Percentiles rank a stretch among this genome's conserved stretches.
Conservation (phyloP, 2,329 filamentous ascomycete species). For the Teratosphaeria nubilosa region DNA sequence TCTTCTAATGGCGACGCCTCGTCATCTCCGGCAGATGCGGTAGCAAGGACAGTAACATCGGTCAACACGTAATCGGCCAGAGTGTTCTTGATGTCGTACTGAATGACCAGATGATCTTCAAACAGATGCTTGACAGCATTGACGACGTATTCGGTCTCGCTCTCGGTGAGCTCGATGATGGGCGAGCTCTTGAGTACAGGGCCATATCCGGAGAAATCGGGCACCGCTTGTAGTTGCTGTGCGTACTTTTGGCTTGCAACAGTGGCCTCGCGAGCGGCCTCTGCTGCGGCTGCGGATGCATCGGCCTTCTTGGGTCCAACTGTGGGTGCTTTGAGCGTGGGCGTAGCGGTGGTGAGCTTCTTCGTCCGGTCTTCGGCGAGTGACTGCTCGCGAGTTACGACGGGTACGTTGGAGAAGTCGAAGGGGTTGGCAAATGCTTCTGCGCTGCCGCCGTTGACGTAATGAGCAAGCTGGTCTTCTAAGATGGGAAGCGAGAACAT, state of each 20-base stretch:
- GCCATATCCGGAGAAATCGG: constrained; percentile 84
- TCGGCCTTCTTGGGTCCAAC: constrained; percentile 64
- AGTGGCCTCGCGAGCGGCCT: constrained; percentile 60
- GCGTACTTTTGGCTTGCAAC: constrained; percentile 81
- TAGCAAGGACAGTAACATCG: constrained; percentile 74
- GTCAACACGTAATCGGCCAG: constrained; percentile 82
- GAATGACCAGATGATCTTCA: constrained; percentile 90
- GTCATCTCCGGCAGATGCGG: constrained; percentile 76
- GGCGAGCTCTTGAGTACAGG: constrained; percentile 82
- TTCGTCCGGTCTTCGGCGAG: constrained; percentile 93
- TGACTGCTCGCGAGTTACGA: constrained; percentile 91
- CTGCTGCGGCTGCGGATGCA: constrained; percentile 61
- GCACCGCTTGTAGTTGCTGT: constrained; percentile 76
- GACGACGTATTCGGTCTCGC: constrained; percentile 95
- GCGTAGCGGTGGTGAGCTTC: constrained; percentile 88
- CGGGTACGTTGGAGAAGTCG: constrained; percentile 80
- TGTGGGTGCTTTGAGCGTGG: constrained; percentile 87
- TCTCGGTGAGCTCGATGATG: constrained; percentile 82
- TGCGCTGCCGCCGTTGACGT: constrained; percentile 87
- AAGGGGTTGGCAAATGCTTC: constrained; percentile 76
- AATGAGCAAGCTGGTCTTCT: constrained; percentile 94
- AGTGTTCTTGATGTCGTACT: constrained; percentile 97
- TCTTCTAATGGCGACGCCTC: constrained; percentile 62
- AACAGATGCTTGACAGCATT: constrained; percentile 92
- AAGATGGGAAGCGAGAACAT: constrained; percentile 93